Percentiles rank a stretch among this genome's conserved stretches.
These are phyloP conservation scores for Neopestalotiopsis sp. DNA, from an alignment of 2,329 filamentous ascomycete species.

Conservation along the genomic window DNA sequence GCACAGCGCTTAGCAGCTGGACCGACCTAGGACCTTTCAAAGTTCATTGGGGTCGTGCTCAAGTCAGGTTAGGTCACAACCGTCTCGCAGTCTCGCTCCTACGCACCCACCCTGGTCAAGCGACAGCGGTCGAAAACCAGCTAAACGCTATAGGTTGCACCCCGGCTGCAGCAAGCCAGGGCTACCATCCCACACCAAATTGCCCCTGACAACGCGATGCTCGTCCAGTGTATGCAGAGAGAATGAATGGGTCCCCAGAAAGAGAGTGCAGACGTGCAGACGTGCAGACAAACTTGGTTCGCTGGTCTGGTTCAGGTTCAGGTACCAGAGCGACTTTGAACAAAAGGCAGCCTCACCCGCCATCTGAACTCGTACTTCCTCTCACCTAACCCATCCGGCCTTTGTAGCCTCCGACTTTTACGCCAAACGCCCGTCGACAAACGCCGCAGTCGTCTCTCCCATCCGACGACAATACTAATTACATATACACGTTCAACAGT, in stretches of 20 bases:
- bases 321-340: constrained; percentile 13
- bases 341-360: constrained; percentile 24
- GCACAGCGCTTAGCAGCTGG: constrained; percentile 20
- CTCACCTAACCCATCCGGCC: constrained; percentile 21
- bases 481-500: constrained; percentile 8
- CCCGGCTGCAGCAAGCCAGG: constrained; percentile 13
- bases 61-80: too few species aligned
- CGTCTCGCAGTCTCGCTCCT: neutral
- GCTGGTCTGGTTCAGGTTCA: neutral
- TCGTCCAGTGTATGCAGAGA: constrained; percentile 10
- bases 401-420: constrained; percentile 22
- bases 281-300: neutral
- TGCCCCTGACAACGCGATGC: constrained; percentile 24
- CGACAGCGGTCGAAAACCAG: constrained; percentile 24
- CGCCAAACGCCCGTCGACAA: constrained; percentile 7
- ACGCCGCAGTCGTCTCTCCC: constrained; percentile 19
- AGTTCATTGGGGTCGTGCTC: constrained; percentile 31
- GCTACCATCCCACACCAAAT: constrained; percentile 23
- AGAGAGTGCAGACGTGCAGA: constrained; percentile 3
- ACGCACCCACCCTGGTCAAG: constrained; percentile 9
- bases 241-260: neutral
- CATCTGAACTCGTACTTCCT: constrained; percentile 11
- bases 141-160: constrained; percentile 20
- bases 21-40: constrained; percentile 21
- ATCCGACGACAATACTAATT: constrained; percentile 16